Percentiles rank a stretch among this genome's conserved stretches.
phyloP scores from a whole-genome alignment of 768 basidiomycete species.

The Lactarius trivialis region DNA sequence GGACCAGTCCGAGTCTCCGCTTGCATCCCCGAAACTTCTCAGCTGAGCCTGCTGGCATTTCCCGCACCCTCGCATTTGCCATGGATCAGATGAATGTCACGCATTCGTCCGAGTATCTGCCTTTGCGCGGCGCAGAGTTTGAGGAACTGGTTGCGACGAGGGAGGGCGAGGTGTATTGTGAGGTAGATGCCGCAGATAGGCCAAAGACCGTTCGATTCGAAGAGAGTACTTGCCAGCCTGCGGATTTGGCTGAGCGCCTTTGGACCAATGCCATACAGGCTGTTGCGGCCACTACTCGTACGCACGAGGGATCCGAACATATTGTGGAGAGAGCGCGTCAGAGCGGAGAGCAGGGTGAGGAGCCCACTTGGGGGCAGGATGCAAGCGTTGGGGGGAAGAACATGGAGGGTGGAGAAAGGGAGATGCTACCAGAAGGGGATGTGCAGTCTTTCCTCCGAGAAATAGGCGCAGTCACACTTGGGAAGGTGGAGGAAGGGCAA shows the following conservation, averaged over 20 bases:
- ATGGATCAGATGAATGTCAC: slow-evolving; percentile 35
- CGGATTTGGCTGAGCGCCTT: neutral
- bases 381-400: neutral
- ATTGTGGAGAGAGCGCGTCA: neutral
- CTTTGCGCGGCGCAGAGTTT: neutral
- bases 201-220: neutral
- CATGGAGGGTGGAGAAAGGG: neutral
- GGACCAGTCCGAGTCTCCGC: neutral
- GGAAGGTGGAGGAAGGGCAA: neutral
- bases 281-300: neutral
- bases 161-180: neutral
- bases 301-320: neutral
- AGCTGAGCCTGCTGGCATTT: neutral
- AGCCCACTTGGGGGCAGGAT: neutral
- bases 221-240: neutral
- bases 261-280: neutral
- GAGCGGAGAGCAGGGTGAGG: neutral
- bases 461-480: neutral
- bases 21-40: neutral
- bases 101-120: slow-evolving; percentile 25
- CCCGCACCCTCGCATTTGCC: slow-evolving; percentile 9
- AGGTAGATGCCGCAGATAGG: neutral
- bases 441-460: neutral
- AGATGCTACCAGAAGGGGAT: neutral
- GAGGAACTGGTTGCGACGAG: neutral